Conservation (phyloP, 2,329 filamentous ascomycete genomes). For the Xylariales sp. region DNA sequence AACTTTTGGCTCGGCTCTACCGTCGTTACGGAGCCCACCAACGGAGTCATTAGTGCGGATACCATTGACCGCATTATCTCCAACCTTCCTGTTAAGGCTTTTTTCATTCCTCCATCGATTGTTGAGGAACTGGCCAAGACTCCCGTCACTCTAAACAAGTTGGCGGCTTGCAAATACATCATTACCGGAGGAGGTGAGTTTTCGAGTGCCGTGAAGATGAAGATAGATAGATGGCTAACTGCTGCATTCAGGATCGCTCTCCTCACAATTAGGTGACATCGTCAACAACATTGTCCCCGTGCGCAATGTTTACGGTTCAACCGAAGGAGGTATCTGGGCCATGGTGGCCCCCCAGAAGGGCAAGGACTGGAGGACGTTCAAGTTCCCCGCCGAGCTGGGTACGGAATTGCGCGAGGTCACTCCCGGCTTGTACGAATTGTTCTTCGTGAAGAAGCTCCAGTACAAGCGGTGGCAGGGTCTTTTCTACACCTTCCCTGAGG, state of each 20-base stretch:
- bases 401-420: conserved; percentile 41
- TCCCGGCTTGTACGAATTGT: conserved; percentile 41
- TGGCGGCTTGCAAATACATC: conserved; percentile 41
- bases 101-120: conserved; percentile 44
- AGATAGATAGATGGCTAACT: conserved; percentile 7
- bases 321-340: conserved; percentile 44
- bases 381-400: conserved; percentile 41
- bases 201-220: too few relatives aligned
- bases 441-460: conserved; percentile 41
- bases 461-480: conserved; percentile 43
- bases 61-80: conserved; percentile 43
- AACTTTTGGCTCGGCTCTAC: conserved; percentile 44
- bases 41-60: conserved; percentile 42
- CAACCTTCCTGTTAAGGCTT: conserved; percentile 41
- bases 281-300: conserved; percentile 41
- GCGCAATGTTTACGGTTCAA: conserved; percentile 43
- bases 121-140: conserved; percentile 43
- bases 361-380: conserved; percentile 43
- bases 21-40: conserved; percentile 42
- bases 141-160: conserved; percentile 37
- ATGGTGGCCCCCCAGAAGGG: conserved; percentile 41
- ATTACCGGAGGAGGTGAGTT: conserved; percentile 42
- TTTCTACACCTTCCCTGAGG: conserved; percentile 43
- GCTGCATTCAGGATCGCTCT: conserved; percentile 34
- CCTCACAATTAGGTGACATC: conserved; percentile 40